A percentile compares a stretch with the other conserved stretches of the same genome.
Conservation (phyloP, 257 asterid genomes). For the Phtheirospermum japonicum region DNA sequence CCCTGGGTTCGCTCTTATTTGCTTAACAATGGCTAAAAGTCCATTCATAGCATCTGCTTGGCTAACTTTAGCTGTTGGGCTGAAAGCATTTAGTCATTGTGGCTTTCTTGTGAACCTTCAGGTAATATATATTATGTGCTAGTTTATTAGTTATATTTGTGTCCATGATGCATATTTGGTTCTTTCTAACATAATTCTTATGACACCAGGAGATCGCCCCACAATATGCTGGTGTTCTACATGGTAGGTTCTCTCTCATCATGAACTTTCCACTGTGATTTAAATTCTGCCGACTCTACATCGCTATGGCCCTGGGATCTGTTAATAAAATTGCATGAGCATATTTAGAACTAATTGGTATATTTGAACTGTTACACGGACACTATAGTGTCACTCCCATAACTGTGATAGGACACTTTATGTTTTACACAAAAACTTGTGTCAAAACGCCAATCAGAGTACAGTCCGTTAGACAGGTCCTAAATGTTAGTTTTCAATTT, state of each 20-base stretch:
- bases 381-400: background rate
- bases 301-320: no score
- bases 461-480: no score
- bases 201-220: slow-evolving; percentile 87
- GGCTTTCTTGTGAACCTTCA: slow-evolving; percentile 98
- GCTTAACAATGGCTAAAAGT: slow-evolving; percentile 71
- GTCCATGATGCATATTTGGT: background rate
- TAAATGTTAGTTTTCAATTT: no score
- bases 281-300: background rate
- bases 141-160: slow-evolving; percentile 25
- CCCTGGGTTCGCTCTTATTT: slow-evolving; percentile 75
- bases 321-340: no score
- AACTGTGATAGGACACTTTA: background rate
- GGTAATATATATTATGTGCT: slow-evolving; percentile 42
- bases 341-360: no score
- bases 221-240: slow-evolving; percentile 88
- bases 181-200: slow-evolving; percentile 25
- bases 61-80: slow-evolving; percentile 93
- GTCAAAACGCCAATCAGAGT: no score
- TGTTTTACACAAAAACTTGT: no score
- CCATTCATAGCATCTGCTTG: slow-evolving; percentile 84
- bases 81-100: slow-evolving; percentile 91
- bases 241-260: slow-evolving; percentile 48
- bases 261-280: slow-evolving; percentile 6
- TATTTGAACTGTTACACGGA: no score